Evolutionary conservation across 352 stramenopile species (phyloP), one percentile per base, ranked within the genome.

Genomic region (Peronospora farinosa): DNA sequence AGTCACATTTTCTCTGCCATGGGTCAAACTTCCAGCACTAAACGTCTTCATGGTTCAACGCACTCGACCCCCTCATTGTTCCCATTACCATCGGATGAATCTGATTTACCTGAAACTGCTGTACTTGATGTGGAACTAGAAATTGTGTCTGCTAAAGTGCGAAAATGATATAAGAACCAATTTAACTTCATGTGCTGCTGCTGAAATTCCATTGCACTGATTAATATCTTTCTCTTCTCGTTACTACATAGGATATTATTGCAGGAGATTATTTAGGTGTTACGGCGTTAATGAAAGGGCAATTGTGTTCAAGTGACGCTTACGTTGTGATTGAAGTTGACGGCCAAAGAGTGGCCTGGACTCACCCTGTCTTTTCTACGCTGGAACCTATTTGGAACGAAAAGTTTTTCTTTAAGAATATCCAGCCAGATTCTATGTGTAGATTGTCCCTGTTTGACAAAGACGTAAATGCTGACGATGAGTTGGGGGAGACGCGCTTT

Each of bases 301-400:
- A 64, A 39, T 32, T 69, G 25, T 55, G 41, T 19, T 73, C 64
- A 17, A 73, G 64, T 36, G 64, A 73, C 37, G 64, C 60, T 4
- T 73, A 73, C 28, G 60, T 36, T 5, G 15, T 67, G n/a, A 73
- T 73, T 10, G 60, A 69, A 46, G 56, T 69, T 8, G 51, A 67
- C n/a, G 60, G 64, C 4, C 30, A 58, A 27, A 48, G 51, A 52
- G 64, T 73, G 33, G 64, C 64, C 11, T 73, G 60, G 60, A 69
- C 64, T 17, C 55, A 57, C 33, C 64, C 64, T 17, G 41, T 73
- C 41, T 72, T 73, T 28, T 50, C 51, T 7, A 73, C 64, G 8
- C 30, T 64, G 8, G 51, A 73, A 16, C 64, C 64, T 38, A 55
- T 64, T 5, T 73, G 64, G 64, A 67, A 73, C 37, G 64, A 73